Percentiles rank a stretch among this genome's conserved stretches.
Evolutionary conservation across 331 rosid species (phyloP).

Genomic region (Quercus tomentella): DNA sequence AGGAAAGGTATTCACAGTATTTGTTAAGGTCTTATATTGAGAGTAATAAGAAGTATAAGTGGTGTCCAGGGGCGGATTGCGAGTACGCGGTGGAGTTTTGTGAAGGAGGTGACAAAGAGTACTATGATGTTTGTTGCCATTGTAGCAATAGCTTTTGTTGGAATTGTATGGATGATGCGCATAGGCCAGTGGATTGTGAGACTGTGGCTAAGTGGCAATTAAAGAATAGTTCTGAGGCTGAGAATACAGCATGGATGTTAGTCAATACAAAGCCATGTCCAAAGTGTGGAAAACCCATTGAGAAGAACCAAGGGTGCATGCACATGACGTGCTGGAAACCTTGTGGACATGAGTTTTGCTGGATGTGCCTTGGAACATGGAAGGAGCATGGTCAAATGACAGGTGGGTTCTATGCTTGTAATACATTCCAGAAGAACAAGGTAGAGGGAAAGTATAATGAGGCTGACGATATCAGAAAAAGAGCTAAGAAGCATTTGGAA

Average conservation of each 20-base stretch:
- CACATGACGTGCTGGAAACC: constrained; percentile 79
- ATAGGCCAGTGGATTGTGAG: constrained; percentile 71
- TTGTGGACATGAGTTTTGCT: constrained; percentile 69
- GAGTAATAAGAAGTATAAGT: constrained; percentile 82
- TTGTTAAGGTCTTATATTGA: constrained; percentile 82
- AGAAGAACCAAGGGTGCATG: constrained; percentile 75
- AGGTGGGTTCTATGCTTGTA: constrained; percentile 68
- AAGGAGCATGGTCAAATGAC: constrained; percentile 56
- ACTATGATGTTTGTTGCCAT: constrained; percentile 76
- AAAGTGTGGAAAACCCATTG: constrained; percentile 70
- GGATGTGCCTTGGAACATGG: constrained; percentile 76
- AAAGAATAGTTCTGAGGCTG: constrained; percentile 75
- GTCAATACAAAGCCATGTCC: constrained; percentile 70
- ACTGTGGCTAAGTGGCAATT: constrained; percentile 64
- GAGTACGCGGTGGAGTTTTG: constrained; percentile 74
- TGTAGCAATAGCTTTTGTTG: constrained; percentile 89
- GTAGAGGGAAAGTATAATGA: constrained; percentile 62
- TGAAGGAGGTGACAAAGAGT: constrained; percentile 67
- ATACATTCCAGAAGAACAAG: constrained; percentile 58
- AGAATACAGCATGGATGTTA: constrained; percentile 73
- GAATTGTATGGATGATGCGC: constrained; percentile 86
- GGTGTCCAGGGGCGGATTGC: constrained; percentile 96
- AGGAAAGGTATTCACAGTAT: constrained; percentile 60
- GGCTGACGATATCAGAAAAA: constrained; percentile 39
- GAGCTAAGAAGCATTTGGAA: constrained; percentile 48